A percentile compares a stretch with the other conserved stretches of the same genome.
Conservation (phyloP, 768 basidiomycete species). For the Termitomyces sp. region DNA sequence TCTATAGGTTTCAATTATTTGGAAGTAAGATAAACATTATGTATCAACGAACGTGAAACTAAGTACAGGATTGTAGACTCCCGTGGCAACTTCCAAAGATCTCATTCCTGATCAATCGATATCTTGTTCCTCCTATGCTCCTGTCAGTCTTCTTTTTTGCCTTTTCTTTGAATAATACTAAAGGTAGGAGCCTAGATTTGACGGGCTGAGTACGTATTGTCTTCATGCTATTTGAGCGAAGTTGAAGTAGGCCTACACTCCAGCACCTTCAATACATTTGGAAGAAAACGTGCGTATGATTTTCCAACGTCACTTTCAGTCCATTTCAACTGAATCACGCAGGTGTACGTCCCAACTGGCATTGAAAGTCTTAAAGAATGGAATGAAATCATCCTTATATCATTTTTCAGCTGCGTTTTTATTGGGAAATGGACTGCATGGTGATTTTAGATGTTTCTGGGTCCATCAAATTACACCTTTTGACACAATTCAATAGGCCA, state of each 20-base stretch:
- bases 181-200: background rate
- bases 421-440: background rate
- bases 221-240: background rate
- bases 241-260: background rate
- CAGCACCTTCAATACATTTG: background rate
- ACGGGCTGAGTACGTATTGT: background rate
- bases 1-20: background rate
- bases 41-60: background rate
- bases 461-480: background rate
- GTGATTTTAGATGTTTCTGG: background rate
- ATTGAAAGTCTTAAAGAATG: background rate
- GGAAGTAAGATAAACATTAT: background rate
- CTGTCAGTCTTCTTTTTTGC: background rate
- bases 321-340: background rate
- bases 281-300: background rate
- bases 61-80: background rate
- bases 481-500: background rate
- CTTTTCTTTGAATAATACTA: background rate
- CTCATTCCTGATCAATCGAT: background rate
- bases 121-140: slow-evolving; percentile 2
- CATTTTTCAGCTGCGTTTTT: background rate
- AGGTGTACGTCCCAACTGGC: background rate
- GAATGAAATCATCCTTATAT: background rate
- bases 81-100: background rate
- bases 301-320: background rate